Evolutionary conservation across 148 eudicot species (phyloP), one percentile per base, ranked within the genome.

Genomic region (Diospyros lotus): DNA sequence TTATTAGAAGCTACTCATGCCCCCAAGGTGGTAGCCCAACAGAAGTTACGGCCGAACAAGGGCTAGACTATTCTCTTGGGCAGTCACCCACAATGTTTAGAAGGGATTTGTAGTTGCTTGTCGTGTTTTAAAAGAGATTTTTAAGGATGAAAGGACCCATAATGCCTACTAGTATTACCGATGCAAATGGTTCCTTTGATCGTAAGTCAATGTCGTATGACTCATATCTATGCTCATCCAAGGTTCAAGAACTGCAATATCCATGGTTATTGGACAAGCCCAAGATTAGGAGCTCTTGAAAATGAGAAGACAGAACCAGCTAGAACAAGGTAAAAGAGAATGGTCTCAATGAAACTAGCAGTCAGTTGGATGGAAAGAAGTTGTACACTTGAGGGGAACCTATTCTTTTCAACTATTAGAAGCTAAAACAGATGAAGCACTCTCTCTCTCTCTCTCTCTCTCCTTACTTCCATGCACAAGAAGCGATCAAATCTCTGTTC

Each of bases 401-500:
- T 28, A 60, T 60, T 17, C 64, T 28, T 60, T 6, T 60, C 5
- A 60, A 60, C 60, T 13, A 56, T 10, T 15, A 56, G 60, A 2
- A 38, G 41, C 64, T 60, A 18, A 18, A 60, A 60, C 41, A 60
- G 4, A 56, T 6, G 6, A 60, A 5, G 1, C 12, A 18, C 5
- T 17, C 40, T 39, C 4, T 28, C 64, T 60, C 18, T 41, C 64
- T 60, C 64, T n/a, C n/a, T 56, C 4, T 56, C 60, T 56, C 17
- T 56, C 60, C 59, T 41, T 60, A 89, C 77, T 82, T 89, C 96
- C 93, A 89, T 0, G 96, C 96, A 64, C 91, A 81, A 53, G 91
- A 82, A 69, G 87, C 89, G 60, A 91, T 91, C 86, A 89, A 78
- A 73, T 89, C 87, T 73, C 89, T 81, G 58, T 84, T 76, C 88